Conservation (phyloP, 139 green algal genomes). For the Chlorella sp. region DNA sequence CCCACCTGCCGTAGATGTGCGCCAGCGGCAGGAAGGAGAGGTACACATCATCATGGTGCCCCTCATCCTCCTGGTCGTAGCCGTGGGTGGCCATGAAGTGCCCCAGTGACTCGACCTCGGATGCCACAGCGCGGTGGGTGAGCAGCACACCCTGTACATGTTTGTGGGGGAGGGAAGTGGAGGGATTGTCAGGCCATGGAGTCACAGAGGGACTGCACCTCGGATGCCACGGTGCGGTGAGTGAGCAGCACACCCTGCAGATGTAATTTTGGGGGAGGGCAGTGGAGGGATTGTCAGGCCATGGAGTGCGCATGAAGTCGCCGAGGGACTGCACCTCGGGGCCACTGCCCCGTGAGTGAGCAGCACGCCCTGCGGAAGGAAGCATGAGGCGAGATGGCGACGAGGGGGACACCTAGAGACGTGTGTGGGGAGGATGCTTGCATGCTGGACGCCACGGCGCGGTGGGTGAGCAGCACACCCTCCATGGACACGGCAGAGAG, state of each 20-base stretch:
- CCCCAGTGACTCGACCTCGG: slow-evolving; percentile 19
- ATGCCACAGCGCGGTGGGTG: slow-evolving; percentile 53
- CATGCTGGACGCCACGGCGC: neutral
- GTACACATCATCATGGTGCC: slow-evolving; percentile 37
- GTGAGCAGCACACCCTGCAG: neutral
- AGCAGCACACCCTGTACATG: slow-evolving; percentile 60
- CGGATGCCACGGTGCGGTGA: slow-evolving; percentile 30
- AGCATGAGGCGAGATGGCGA: no score
- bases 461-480: slow-evolving; percentile 66
- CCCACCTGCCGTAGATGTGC: slow-evolving; percentile 72
- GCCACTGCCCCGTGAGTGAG: no score
- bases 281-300: neutral
- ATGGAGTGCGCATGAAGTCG: no score
- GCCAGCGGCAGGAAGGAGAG: slow-evolving; percentile 76
- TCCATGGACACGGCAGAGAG: no score
- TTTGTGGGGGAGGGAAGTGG: neutral
- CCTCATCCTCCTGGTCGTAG: neutral
- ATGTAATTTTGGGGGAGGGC: no score
- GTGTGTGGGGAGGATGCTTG: no score
- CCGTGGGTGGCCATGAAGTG: neutral
- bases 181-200: neutral
- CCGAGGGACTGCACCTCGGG: no score
- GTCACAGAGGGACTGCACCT: slow-evolving; percentile 14
- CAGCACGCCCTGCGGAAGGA: no score
- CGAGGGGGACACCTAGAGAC: no score